Evolutionary conservation across 2,329 filamentous ascomycete species (phyloP), one percentile per base, ranked within the genome.

Genomic region (Xylaria sp.): DNA sequence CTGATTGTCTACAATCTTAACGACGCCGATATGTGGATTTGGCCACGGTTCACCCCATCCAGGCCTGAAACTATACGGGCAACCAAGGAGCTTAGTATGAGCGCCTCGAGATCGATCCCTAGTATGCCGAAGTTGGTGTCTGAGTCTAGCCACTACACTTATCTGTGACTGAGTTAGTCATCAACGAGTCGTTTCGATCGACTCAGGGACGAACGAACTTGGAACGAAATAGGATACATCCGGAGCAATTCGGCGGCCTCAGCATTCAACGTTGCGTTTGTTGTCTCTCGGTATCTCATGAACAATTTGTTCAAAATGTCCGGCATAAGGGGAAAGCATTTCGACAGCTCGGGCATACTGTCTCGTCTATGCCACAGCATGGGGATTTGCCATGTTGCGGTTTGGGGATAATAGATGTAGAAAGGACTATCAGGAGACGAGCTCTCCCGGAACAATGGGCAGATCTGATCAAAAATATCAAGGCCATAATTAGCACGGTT

Each of bases 121-220:
- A 19, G 14, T 17, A 5, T 34, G 5, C 8, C 7, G 1, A 19
- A 39, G 12, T 19, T 5, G 14, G 27, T 17, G 2, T 27, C 19
- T 2, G 24, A n/a, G 14, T 19, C 56, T 55, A 12, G 48, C 62
- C 54, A 60, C 56, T 2, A 21, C 14, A 4, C 30, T 27, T 14
- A 55, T 14, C 62, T 65, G 34, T 54, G 7, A 6, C 4, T 39
- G 8, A 3, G 36, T 39, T n/a, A 55, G 47, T 30, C 27, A 36
- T 42, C 34, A 3, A 24, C 9, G 12, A 47, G 9, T 45, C 11
- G n/a, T 21, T 21, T 51, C 11, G 21, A 21, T 30, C 12, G 19
- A 7, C n/a, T 56, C n/a, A 8, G 21, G 24, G n/a, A 27, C 19
- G 6, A 53, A 45, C 61, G 8, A 42, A 64, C 61, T 39, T 59